Evolutionary conservation across 2,329 filamentous ascomycete species (phyloP).

Genomic region (Diaporthe citriasiana): DNA sequence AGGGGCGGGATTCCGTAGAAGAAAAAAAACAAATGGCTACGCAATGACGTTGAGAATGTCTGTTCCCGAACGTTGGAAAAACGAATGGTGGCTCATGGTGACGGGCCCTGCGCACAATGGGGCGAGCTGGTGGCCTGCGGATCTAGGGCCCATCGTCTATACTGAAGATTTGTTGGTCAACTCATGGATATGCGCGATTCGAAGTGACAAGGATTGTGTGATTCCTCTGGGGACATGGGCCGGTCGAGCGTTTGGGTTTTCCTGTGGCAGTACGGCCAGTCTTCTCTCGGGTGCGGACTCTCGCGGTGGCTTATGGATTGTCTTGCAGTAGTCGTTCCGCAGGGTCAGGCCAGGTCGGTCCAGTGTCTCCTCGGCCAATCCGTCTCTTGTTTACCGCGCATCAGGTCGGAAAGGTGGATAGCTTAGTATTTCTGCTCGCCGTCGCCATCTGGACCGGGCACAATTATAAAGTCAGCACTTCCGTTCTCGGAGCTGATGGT

Average conservation of each 20-base stretch:
- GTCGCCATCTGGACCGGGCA: constrained; percentile 58
- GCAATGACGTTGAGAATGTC: constrained; percentile 13
- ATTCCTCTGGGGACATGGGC: not conserved
- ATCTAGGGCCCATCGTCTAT: constrained; percentile 27
- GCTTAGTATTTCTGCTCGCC: constrained; percentile 49
- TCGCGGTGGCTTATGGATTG: not conserved
- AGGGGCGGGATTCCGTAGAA: not conserved
- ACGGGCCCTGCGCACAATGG: constrained; percentile 6
- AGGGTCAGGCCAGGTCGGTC: not conserved
- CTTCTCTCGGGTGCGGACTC: constrained; percentile 7
- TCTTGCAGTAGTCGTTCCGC: not conserved
- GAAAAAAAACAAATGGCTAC: constrained; percentile 37
- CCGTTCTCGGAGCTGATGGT: constrained; percentile 51
- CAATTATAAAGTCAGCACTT: constrained; percentile 59
- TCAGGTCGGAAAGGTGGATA: constrained; percentile 4
- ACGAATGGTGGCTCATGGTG: constrained; percentile 34
- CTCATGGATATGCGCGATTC: constrained; percentile 1
- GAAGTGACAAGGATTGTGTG: not conserved
- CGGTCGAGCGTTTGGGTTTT: not conserved
- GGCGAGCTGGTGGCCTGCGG: constrained; percentile 10
- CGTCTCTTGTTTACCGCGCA: constrained; percentile 13
- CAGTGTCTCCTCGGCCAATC: constrained; percentile 8
- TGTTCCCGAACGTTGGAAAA: constrained; percentile 23
- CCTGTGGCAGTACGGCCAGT: constrained; percentile 21
- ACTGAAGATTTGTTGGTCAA: constrained; percentile 11